Evolutionary conservation across 177 flowering plant genomes (phyloP).

Genomic region (Vitis hybrid): DNA sequence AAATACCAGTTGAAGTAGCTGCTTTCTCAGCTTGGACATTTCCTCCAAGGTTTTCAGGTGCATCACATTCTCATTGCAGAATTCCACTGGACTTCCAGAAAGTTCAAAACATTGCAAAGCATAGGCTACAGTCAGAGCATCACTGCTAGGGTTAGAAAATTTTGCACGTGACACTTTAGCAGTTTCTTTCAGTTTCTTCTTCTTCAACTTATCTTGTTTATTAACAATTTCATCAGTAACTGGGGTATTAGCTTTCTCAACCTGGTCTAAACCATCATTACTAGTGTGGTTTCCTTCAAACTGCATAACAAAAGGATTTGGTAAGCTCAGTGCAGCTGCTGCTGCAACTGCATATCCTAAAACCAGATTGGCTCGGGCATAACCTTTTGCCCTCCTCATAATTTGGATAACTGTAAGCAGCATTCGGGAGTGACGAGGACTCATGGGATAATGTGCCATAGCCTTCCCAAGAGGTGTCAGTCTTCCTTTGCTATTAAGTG

Average conservation of each 20-base stretch:
- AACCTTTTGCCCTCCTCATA: slow-evolving; percentile 40
- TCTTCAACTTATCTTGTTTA: slow-evolving; percentile 49
- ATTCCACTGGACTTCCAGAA: slow-evolving; percentile 47
- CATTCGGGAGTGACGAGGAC: slow-evolving; percentile 98
- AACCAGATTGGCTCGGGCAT: slow-evolving; percentile 59
- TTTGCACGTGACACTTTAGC: slow-evolving; percentile 61
- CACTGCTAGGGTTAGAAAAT: slow-evolving; percentile 78
- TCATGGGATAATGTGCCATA: slow-evolving; percentile 93
- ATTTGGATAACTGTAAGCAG: slow-evolving; percentile 83
- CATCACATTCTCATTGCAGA: slow-evolving; percentile 61
- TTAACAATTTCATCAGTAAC: slow-evolving; percentile 21
- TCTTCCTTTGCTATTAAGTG: slow-evolving; percentile 68
- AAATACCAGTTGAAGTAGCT: slow-evolving; percentile 74
- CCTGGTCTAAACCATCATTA: slow-evolving; percentile 27
- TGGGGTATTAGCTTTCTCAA: slow-evolving; percentile 18
- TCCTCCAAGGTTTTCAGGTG: slow-evolving; percentile 95
- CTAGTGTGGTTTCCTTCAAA: slow-evolving; percentile 42
- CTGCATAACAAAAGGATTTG: slow-evolving; percentile 69
- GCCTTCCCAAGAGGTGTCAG: slow-evolving; percentile 81
- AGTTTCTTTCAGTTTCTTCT: slow-evolving; percentile 61
- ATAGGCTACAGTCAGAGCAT: slow-evolving; percentile 75
- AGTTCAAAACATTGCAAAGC: slow-evolving; percentile 84
- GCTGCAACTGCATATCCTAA: slow-evolving; percentile 78
- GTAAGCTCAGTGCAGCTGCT: slow-evolving; percentile 82
- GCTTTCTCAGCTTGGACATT: slow-evolving; percentile 92